These are phyloP conservation scores for Strobilomyces confusus DNA, from an alignment of 768 basidiomycete genomes.

Conservation along the genomic window DNA sequence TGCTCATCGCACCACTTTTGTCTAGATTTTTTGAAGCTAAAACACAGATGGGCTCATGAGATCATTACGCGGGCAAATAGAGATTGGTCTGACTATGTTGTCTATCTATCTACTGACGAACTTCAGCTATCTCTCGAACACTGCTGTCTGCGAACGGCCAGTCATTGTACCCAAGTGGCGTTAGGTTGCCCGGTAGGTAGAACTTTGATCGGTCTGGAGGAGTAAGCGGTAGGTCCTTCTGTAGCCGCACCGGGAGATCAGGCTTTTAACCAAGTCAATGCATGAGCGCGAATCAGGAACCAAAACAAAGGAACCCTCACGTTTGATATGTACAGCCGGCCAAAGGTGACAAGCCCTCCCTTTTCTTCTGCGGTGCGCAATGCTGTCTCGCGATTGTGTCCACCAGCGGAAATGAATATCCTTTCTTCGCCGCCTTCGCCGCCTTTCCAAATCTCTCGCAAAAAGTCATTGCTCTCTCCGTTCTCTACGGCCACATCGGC, in stretches of 20 bases:
- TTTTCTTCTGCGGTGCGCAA: too few species aligned
- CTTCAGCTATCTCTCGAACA: background rate
- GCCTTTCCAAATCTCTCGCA: background rate
- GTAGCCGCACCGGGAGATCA: conserved; percentile 29
- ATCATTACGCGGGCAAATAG: too few species aligned
- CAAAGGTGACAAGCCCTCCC: background rate
- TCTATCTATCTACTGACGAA: too few species aligned
- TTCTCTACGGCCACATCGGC: too few species aligned
- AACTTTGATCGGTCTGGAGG: background rate
- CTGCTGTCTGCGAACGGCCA: background rate
- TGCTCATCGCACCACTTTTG: too few species aligned
- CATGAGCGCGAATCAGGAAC: background rate
- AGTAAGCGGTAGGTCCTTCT: conserved; percentile 17
- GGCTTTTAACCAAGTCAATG: conserved; percentile 18
- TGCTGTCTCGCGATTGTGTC: too few species aligned
- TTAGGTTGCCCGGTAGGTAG: background rate
- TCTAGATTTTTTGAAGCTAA: too few species aligned
- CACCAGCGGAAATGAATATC: background rate
- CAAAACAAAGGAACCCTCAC: background rate
- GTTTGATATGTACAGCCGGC: too few species aligned
- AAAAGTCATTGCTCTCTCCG: too few species aligned
- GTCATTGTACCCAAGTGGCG: background rate
- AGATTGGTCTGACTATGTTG: too few species aligned
- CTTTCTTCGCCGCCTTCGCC: background rate
- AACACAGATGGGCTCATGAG: too few species aligned